Evolutionary conservation across 1,139 yeast species (phyloP), one percentile per base, ranked within the genome.

Genomic region (Yamadazyma triangularis): DNA sequence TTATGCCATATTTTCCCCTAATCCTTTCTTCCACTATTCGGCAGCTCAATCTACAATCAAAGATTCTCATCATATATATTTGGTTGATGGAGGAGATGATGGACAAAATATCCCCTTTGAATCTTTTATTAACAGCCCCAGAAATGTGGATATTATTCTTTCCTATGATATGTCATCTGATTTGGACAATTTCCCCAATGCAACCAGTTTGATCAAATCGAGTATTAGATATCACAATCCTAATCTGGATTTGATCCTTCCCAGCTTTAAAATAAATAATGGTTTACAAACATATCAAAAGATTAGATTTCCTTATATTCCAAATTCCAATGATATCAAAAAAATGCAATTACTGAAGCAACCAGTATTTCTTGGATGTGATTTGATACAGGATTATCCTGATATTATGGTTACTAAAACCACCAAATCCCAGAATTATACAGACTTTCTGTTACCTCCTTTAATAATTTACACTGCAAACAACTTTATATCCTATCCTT

Each of bases 1-100:
- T 44, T 81, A 78, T 53, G 91, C 94, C 1, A 53, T 82, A 4
- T 73, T 70, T 56, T 60, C 74, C 9, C 95, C 95, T 4, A 87
- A 85, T 44, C 95, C 96, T 4, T 88, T 84, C 53, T 69, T 55
- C 38, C 64, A 61, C 11, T 60, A 51, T 21, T 23, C 33, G n/a
- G 18, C 27, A 10, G 42, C 46, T 2, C 34, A 39, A 8, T 23
- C 30, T 3, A 25, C 25, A 8, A 36, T 58, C 2, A 31, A 44
- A 4, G 31, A 40, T 4, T 44, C 40, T 19, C 31, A 40, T 4
- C 57, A 58, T 31, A 38, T 63, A 26, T 63, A 58, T 35, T 40
- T 66, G 13, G 67, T 58, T 1, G 73, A 66, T 38, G 73, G 73
- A 1, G 73, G 73, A 3, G 68, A 62, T 29, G 70, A 64, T 40